These are phyloP conservation scores for Ehretia macrophylla DNA, from an alignment of 257 asterid species.

Conservation along the genomic window DNA sequence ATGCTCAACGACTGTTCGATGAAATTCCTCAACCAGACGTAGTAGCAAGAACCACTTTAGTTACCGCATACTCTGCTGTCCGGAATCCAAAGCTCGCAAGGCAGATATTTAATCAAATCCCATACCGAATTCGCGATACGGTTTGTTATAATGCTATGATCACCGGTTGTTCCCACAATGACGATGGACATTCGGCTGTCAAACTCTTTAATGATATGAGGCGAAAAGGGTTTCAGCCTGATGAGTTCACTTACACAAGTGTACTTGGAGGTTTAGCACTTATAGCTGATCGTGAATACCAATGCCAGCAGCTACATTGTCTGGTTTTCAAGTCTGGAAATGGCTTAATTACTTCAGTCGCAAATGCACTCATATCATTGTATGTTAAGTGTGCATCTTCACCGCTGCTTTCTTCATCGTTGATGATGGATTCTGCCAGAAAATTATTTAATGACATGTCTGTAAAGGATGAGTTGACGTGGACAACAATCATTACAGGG, in stretches of 20 bases:
- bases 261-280: conserved; percentile 1
- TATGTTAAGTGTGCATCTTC: conserved; percentile 2
- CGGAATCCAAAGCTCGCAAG: not conserved
- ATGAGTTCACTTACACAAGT: conserved; percentile 6
- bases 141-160: conserved; percentile 4
- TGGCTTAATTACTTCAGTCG: not conserved
- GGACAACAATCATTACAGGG: conserved; percentile 5
- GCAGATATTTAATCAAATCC: not conserved
- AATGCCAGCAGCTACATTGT: not conserved
- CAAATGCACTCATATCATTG: conserved; percentile 1
- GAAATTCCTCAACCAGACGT: conserved; percentile 3
- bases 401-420: not conserved
- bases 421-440: not conserved
- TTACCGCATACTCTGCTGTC: conserved; percentile 1
- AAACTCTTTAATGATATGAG: conserved; percentile 1
- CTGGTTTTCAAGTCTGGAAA: not conserved
- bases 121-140: not conserved
- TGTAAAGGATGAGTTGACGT: not conserved
- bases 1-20: not conserved
- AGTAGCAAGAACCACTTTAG: not conserved
- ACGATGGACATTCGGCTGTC: not conserved
- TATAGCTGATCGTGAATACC: not conserved
- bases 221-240: not conserved
- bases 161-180: not conserved
- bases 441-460: conserved; percentile 4